A percentile compares a stretch with the other conserved stretches of the same genome.
Evolutionary conservation across 108 stramenopile genomes (phyloP).

Genomic region (Pseudonitzschia pungens): DNA sequence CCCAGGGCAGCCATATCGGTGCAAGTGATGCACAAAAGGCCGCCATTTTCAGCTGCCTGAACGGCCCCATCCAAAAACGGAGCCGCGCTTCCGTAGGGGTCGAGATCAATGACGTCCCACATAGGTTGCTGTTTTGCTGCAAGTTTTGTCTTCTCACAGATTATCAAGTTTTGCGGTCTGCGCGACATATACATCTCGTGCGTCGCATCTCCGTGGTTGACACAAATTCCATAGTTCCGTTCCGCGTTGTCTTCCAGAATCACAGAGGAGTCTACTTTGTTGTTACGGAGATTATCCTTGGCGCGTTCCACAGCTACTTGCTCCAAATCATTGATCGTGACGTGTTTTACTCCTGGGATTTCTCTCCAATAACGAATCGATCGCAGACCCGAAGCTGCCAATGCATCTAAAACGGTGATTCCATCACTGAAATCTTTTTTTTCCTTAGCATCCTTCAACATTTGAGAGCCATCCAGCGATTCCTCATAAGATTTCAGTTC

Average conservation of each 20-base stretch:
- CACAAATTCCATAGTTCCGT: slow-evolving; percentile 58
- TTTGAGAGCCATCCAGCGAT: slow-evolving; percentile 16
- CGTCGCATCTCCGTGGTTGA: slow-evolving; percentile 78
- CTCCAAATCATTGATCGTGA: slow-evolving; percentile 93
- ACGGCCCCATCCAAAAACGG: slow-evolving; percentile 96
- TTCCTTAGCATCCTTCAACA: slow-evolving; percentile 6
- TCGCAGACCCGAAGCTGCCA: slow-evolving; percentile 96
- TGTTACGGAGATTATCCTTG: slow-evolving; percentile 68
- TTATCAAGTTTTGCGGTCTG: slow-evolving; percentile 42
- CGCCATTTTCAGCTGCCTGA: slow-evolving; percentile 89
- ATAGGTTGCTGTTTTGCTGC: slow-evolving; percentile 38
- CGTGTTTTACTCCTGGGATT: slow-evolving; percentile 84
- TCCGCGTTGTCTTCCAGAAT: slow-evolving; percentile 68
- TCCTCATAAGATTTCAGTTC: slow-evolving; percentile 28
- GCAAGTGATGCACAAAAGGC: slow-evolving; percentile 93
- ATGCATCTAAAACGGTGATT: slow-evolving; percentile 90
- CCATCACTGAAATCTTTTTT: slow-evolving; percentile 50
- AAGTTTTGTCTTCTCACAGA: slow-evolving; percentile 38
- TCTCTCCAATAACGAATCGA: slow-evolving; percentile 96
- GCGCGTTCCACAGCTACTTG: slow-evolving; percentile 77
- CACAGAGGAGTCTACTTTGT: slow-evolving; percentile 64
- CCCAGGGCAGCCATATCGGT: slow-evolving; percentile 97
- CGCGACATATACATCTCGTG: slow-evolving; percentile 80
- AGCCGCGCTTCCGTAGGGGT: slow-evolving; percentile 97
- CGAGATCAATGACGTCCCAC: slow-evolving; percentile 96